These are phyloP conservation scores for Leccinum huronense DNA, from an alignment of 1,284 basidiomycete species.

Conservation along the genomic window DNA sequence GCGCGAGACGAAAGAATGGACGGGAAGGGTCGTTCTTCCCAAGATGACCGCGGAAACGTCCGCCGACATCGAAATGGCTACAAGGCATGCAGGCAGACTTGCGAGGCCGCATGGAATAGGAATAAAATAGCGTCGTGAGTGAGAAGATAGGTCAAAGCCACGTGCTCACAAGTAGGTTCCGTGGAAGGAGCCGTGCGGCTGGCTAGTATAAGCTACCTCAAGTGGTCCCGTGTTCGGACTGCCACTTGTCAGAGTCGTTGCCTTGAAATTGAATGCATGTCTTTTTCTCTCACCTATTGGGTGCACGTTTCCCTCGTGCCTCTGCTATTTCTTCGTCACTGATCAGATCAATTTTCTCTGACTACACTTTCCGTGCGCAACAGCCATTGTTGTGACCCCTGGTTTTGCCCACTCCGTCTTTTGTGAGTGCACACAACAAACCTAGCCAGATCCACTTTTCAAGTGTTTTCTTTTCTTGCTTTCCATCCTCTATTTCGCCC, in stretches of 20 bases:
- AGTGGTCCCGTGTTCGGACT: neutral
- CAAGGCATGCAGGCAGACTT: neutral
- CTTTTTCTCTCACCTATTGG: neutral
- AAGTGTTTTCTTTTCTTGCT: neutral
- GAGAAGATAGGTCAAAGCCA: neutral
- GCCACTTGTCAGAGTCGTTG: neutral
- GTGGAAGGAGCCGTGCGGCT: neutral
- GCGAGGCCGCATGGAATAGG: neutral
- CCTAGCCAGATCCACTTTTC: conserved; percentile 5
- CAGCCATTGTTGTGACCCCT: neutral
- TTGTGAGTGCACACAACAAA: neutral
- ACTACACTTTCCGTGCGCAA: neutral
- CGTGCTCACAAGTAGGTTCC: neutral
- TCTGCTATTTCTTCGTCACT: neutral
- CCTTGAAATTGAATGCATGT: neutral
- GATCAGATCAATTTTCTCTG: neutral
- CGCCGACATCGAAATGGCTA: conserved; percentile 4
- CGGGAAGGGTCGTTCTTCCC: neutral
- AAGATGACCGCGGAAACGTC: conserved; percentile 10
- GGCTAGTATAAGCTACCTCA: neutral
- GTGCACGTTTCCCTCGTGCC: neutral
- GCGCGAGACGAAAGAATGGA: neutral
- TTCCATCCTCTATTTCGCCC: neutral
- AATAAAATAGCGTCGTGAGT: neutral
- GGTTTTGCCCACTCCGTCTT: neutral